Evolutionary conservation across 2,329 filamentous ascomycete species (phyloP), one percentile per base, ranked within the genome.

Genomic region (Beauveria varroae): DNA sequence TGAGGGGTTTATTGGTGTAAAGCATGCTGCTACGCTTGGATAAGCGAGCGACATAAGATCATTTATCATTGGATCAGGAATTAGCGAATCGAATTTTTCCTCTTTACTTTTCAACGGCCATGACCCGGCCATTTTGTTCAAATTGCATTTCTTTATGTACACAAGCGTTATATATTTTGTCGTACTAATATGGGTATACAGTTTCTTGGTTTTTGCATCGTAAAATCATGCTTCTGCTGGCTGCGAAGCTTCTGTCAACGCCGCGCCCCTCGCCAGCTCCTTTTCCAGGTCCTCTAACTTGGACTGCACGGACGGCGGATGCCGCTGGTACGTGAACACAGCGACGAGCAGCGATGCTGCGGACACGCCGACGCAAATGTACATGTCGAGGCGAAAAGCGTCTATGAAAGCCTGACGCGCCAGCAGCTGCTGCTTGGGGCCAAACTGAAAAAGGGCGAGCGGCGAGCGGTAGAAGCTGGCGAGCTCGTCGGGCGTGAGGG

Each of bases 271-370:
- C 30, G 55, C 46, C 55, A 63, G 34, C 52, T 64, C 64, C 22
- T 60, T 61, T 49, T 65, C 64, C 49, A 76, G 73, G 24, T 66
- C 64, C 3, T 49, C 57, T 57, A 67, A 46, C 9, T 64, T 64
- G 34, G 64, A 65, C 61, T 65, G 60, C 20, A 67, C 63, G 5
- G 65, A 65, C 6, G 66, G 65, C 12, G 66, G 65, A 30, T 63
- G 52, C 20, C 61, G 62, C 60, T 67, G 66, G 46, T 60, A 67
- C n/a, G 64, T 66, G 22, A 65, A 64, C 0, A 66, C 54, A 1
- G 64, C 52, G 10, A 60, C 62, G 18, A 66, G 22, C 2, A 67
- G 44, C 4, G 61, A 62, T 7, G 61, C 61, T 1, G 52, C 43
- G 1, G 65, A 63, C 7, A 67, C 62, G 34, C 64, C 64, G n/a